Conservation (phyloP, 148 eudicot species). For the Diospyros lotus region DNA sequence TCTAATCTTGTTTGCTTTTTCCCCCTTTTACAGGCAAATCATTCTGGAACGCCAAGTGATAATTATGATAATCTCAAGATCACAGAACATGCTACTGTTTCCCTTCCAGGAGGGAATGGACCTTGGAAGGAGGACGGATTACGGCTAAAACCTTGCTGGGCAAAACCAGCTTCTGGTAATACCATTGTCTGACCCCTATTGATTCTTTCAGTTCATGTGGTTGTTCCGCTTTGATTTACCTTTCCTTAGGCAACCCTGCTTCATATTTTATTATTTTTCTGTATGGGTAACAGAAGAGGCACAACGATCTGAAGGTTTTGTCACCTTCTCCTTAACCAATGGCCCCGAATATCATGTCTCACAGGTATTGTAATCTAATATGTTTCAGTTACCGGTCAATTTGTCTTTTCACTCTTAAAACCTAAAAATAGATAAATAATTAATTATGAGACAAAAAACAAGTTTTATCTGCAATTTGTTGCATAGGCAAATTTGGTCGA, state of each 20-base stretch:
- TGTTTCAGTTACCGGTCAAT: not conserved
- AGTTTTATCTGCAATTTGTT: no score
- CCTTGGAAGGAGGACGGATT: constrained; percentile 60
- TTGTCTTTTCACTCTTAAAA: not conserved
- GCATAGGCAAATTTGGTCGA: no score
- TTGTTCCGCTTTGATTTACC: not conserved
- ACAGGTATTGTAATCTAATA: constrained; percentile 46
- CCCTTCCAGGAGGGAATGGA: constrained; percentile 32
- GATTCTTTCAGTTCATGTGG: constrained; percentile 10
- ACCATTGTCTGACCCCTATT: not conserved
- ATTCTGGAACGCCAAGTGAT: constrained; percentile 21
- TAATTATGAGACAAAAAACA: no score
- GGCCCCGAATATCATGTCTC: constrained; percentile 98
- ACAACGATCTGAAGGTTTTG: constrained; percentile 54
- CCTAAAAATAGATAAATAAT: not conserved
- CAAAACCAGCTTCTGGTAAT: constrained; percentile 50
- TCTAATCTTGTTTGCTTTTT: not conserved
- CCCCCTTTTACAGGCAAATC: constrained; percentile 24
- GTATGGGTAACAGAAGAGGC: constrained; percentile 44
- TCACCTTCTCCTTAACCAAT: constrained; percentile 88
- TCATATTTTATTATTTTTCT: constrained; percentile 4
- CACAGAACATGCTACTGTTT: constrained; percentile 27
- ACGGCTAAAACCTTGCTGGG: constrained; percentile 78
- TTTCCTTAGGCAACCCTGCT: not conserved
- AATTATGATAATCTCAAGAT: constrained; percentile 26